Conservation (phyloP, 2,329 filamentous ascomycete genomes). For the Phoma herbarum region DNA sequence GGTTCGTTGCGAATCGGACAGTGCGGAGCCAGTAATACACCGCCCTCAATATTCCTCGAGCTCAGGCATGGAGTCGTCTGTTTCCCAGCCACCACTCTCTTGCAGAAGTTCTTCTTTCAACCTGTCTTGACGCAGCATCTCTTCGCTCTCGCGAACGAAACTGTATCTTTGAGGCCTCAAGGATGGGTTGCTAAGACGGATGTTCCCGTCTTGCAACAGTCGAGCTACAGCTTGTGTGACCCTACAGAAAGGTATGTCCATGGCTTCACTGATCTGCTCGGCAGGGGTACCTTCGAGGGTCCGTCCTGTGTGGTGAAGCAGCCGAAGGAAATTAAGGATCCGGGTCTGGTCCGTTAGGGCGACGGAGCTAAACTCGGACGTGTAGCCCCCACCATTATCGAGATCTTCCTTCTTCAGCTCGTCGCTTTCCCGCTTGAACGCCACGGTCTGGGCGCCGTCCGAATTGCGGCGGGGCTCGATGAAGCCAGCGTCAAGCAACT, state of each 20-base stretch:
- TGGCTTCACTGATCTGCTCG: background rate
- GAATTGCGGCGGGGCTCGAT: background rate
- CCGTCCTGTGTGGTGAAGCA: background rate
- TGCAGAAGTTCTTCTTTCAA: background rate
- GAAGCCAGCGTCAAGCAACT: background rate
- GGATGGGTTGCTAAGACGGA: background rate
- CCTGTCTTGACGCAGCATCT: background rate
- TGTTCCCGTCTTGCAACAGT: background rate
- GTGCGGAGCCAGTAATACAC: background rate
- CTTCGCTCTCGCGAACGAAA: background rate
- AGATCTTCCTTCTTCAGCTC: background rate
- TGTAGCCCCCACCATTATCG: background rate
- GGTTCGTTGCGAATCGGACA: background rate
- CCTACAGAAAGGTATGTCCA: background rate
- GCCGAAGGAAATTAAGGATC: background rate
- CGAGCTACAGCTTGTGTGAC: background rate
- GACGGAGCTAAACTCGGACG: background rate
- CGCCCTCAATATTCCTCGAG: conserved; percentile 4
- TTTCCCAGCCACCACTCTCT: background rate
- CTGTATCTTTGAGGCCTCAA: background rate
- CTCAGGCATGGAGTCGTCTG: conserved; percentile 16
- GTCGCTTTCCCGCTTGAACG: background rate
- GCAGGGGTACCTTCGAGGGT: background rate
- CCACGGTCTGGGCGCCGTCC: background rate
- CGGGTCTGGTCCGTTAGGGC: background rate